These are phyloP conservation scores for Calonectria henricotiae DNA, from an alignment of 2,329 filamentous ascomycete genomes.

Conservation along the genomic window DNA sequence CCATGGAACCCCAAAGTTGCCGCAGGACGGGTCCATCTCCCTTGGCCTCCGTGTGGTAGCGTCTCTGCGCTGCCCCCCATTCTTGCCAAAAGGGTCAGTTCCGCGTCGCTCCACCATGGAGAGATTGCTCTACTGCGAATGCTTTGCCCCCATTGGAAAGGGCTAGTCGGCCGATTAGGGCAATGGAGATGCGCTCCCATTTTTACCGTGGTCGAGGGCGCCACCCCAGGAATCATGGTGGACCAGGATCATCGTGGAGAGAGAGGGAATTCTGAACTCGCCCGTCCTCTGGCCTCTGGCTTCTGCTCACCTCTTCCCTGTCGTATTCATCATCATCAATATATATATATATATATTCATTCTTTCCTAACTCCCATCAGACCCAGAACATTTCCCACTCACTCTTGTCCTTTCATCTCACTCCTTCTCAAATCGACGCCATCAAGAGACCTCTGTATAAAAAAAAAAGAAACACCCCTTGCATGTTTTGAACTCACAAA, in stretches of 20 bases:
- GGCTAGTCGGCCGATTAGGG: slow-evolving; percentile 39
- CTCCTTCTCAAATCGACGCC: background rate
- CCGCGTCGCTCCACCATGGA: slow-evolving; percentile 46
- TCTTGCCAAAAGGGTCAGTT: slow-evolving; percentile 29
- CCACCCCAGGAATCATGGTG: slow-evolving; percentile 36
- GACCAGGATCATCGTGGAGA: slow-evolving; percentile 45
- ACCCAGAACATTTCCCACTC: slow-evolving; percentile 11
- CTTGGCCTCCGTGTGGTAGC: slow-evolving; percentile 29
- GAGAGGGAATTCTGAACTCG: slow-evolving; percentile 49
- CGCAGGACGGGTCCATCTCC: slow-evolving; percentile 22
- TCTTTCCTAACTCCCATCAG: background rate
- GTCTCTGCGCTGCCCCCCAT: slow-evolving; percentile 14
- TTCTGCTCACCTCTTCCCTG: slow-evolving; percentile 39
- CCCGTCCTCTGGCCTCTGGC: slow-evolving; percentile 28
- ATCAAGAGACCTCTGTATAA: background rate
- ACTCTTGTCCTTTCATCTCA: background rate
- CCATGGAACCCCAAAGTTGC: slow-evolving; percentile 26
- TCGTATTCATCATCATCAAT: slow-evolving; percentile 29
- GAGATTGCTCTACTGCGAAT: slow-evolving; percentile 40
- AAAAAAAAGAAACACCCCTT: slow-evolving; percentile 2
- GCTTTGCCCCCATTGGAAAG: slow-evolving; percentile 34
- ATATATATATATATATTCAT: slow-evolving; percentile 29
- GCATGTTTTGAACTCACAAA: slow-evolving; percentile 19
- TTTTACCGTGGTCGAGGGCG: slow-evolving; percentile 38
- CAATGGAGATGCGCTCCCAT: slow-evolving; percentile 38